Base-by-base conservation (phyloP, 2,329 filamentous ascomycete genomes). In the Trichoderma simmonsii region DNA sequence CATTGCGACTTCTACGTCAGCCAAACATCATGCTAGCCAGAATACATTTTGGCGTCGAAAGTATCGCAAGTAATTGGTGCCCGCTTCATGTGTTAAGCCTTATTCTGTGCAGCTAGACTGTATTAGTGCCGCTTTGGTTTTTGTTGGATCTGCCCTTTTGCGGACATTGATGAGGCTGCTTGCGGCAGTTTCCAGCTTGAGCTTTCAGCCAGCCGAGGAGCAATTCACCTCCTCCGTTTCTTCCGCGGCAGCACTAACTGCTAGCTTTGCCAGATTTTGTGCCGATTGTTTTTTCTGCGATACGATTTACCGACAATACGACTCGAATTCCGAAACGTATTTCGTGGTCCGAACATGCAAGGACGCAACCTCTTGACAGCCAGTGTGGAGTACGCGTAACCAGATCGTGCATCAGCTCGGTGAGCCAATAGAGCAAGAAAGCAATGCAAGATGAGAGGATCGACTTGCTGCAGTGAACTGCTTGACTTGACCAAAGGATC, bases 51-150 rank as follows among this genome's bases (percentile, higher is more conserved):
- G 30, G 57, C 39, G 39, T 57, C 60, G 36, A 70, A 36, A 70
- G 56, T 54, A 36, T 57, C 60, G 28, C 39, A 36, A 70, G 56
- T 54, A 36, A 70, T 70, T 70, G 57, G 57, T 70, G 67, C 67
- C 67, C 67, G 67, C 67, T 54, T 34, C 57, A 7, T 26, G 56
- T 14, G 48, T 34, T 36, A 48, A 62, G 67, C 36, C 30, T 15
- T 70, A 54, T 62, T 67, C 39, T 59, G 57, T 24, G 48, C 9
- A 28, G 67, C 67, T 62, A 57, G 15, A 26, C 48, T 67, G 28
- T 4, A 36, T 66, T 66, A 61, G 66, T 54, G 66, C 66, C 66
- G 26, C 66, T 34, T n/a, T 43, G 21, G 8, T 43, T 30, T 21
- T 43, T 39, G 5, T 59, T 26, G 21, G 6, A 32, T 32, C 30